Base-by-base conservation (phyloP, 805 yeast species). In the Myxozyma vanderwaltii region DNA sequence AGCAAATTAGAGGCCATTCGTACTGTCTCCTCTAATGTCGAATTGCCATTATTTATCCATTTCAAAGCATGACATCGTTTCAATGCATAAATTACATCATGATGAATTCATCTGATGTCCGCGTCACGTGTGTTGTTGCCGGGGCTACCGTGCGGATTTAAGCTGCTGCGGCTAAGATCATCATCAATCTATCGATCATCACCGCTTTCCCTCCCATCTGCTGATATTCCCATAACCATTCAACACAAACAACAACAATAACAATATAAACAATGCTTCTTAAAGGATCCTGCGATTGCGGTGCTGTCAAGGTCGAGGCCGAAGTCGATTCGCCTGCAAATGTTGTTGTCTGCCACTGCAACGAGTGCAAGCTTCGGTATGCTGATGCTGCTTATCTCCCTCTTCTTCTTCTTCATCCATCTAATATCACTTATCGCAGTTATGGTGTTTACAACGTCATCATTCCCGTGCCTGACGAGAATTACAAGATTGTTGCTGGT, bases 201-300 rank as follows among this genome's bases (percentile, higher is more conserved):
- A n/a, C n/a, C n/a, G n/a, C n/a, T n/a, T n/a, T n/a, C n/a, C n/a
- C n/a, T n/a, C n/a, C n/a, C n/a, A n/a, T n/a, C n/a, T n/a, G n/a
- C n/a, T n/a, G n/a, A n/a, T n/a, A n/a, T n/a, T n/a, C n/a, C n/a
- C n/a, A n/a, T n/a, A n/a, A n/a, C n/a, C n/a, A n/a, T n/a, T n/a
- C n/a, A n/a, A n/a, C n/a, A 31, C 21, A 38, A 15, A 38, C 21
- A 8, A 38, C n/a, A n/a, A n/a, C 19, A 31, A 26, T 15, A 31
- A 19, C 31, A 47, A 17, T 10, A 57, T 51, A 56, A 31, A 54
- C 21, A n/a, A 29, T 8, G 52, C 41, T 38, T 38, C 41, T 38
- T 29, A 24, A 40, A 13, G 57, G 58, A 39, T 52, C 61, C 24
- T 58, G 61, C 38, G 54, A 49, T 26, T 58, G 61, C 50, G 61